A percentile compares a stretch with the other conserved stretches of the same genome.
phyloP scores from a whole-genome alignment of 208 protist species.

The Trypanosoma lewisi region DNA sequence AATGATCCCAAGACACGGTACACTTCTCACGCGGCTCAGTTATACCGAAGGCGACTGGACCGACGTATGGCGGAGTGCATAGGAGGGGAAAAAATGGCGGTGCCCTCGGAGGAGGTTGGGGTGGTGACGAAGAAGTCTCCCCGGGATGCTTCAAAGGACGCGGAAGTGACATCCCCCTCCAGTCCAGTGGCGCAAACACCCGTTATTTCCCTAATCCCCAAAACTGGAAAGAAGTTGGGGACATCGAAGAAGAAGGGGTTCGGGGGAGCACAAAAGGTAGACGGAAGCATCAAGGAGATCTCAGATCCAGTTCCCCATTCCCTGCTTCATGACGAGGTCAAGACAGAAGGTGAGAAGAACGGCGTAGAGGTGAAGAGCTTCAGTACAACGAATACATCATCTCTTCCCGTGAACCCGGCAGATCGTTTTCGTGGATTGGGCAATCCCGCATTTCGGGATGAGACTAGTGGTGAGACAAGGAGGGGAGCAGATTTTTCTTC shows the following conservation, averaged over 20 bases:
- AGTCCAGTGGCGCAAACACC: conserved; percentile 32
- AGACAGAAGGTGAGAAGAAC: not conserved
- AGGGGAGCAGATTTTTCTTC: conserved; percentile 60
- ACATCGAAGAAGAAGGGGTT: conserved; percentile 50
- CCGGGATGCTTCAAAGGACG: not conserved
- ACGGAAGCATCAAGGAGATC: conserved; percentile 46
- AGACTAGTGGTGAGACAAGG: conserved; percentile 12
- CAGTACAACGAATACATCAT: not conserved
- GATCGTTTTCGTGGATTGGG: conserved; percentile 24
- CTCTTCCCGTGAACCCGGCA: not conserved
- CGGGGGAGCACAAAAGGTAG: conserved; percentile 43
- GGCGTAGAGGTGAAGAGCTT: not conserved
- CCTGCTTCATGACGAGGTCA: conserved; percentile 50
- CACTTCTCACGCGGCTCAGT: conserved; percentile 39
- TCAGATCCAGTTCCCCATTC: conserved; percentile 48
- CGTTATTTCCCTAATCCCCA: conserved; percentile 18
- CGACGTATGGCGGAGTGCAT: conserved; percentile 54
- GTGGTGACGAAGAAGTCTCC: not conserved
- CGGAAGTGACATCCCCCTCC: conserved; percentile 16
- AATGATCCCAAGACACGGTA: conserved; percentile 74
- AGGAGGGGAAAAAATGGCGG: not conserved
- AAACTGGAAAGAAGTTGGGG: conserved; percentile 27
- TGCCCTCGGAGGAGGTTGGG: conserved; percentile 5
- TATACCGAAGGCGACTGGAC: conserved; percentile 78
- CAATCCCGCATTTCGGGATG: conserved; percentile 15